Evolutionary conservation across 2,329 filamentous ascomycete species (phyloP), one percentile per base, ranked within the genome.

Genomic region (Scedosporium boydii): DNA sequence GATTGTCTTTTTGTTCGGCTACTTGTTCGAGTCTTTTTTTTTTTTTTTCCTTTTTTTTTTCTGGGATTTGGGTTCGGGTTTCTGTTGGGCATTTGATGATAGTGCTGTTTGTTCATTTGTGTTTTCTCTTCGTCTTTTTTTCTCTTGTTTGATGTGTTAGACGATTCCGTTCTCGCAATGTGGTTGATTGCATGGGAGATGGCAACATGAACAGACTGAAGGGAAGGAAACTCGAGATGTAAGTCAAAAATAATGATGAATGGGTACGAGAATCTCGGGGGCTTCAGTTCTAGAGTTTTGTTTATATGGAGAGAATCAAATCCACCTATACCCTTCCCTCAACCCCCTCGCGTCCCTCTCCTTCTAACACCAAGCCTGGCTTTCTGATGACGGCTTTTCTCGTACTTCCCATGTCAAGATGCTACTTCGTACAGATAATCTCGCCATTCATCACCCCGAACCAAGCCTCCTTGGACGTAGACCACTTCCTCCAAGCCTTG

Each of bases 381-480:
- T 6, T 29, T 29, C 7, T 34, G 29, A 34, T 34, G 7, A 34
- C 29, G 7, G 27, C 10, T 62, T 2, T 38, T 12, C 10, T 16
- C 6, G 3, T 29, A 16, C 27, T n/a, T n/a, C 10, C 26, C 12
- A 21, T 23, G 14, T 58, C 23, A 4, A 21, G 26, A 38, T 10
- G 7, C 48, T 23, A 62, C 61, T 62, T 62, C 6, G 16, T 26
- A 23, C 61, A 62, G 23, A 63, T 59, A 3, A 63, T 26, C 26
- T 61, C 59, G 14, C 62, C 59, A 44, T 63, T 63, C 62, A 61
- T 63, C 7, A 61, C 59, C 5, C 60, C 58, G 41, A 60, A 65
- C 62, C 55, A 65, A 4, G 61, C 58, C 53, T 63, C 57, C 34
- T 34, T 56, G 27, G 21, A 21, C 7, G 21, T 42, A 2, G 61